These are phyloP conservation scores for Arthrobotrys entomopaga DNA, from an alignment of 2,329 filamentous ascomycete species.

Conservation along the genomic window DNA sequence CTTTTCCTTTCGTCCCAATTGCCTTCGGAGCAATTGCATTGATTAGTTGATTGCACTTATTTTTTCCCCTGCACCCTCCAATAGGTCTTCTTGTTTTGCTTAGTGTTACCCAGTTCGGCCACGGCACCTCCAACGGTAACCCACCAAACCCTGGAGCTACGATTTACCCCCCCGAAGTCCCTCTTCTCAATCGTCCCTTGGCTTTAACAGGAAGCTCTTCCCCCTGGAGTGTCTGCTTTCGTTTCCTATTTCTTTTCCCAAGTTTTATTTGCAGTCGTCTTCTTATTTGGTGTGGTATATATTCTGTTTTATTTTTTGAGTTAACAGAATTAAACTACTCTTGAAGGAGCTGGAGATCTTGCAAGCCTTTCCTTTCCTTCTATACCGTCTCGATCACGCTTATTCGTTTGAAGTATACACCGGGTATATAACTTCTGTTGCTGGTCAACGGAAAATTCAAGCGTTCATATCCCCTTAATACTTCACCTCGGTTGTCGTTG, in stretches of 20 bases:
- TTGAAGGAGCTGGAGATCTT: slow-evolving; percentile 43
- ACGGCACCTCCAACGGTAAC: slow-evolving; percentile 18
- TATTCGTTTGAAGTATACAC: slow-evolving; percentile 10
- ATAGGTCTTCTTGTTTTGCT: slow-evolving; percentile 68
- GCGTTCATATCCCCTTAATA: slow-evolving; percentile 36
- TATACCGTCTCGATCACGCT: slow-evolving; percentile 48
- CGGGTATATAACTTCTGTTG: slow-evolving; percentile 56
- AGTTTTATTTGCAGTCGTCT: slow-evolving; percentile 54
- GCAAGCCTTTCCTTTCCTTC: slow-evolving; percentile 26
- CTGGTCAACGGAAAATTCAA: slow-evolving; percentile 58
- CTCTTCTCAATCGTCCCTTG: slow-evolving; percentile 57
- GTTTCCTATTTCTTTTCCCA: slow-evolving; percentile 28
- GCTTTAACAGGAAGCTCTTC: slow-evolving; percentile 56
- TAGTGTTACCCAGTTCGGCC: slow-evolving; percentile 60
- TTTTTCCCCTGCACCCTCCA: slow-evolving; percentile 63
- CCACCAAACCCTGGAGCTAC: slow-evolving; percentile 47
- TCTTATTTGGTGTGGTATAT: slow-evolving; percentile 44
- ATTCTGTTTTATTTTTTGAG: slow-evolving; percentile 27
- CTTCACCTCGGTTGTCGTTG: neutral
- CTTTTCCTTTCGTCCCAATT: slow-evolving; percentile 61
- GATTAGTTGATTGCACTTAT: slow-evolving; percentile 22
- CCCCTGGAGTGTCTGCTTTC: slow-evolving; percentile 52
- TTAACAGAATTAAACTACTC: slow-evolving; percentile 35
- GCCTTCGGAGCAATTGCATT: slow-evolving; percentile 37
- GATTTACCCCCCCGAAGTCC: slow-evolving; percentile 60